Base-by-base conservation (phyloP, 225 moss, liverwort and hornwort species). In the Neckera pumila region DNA sequence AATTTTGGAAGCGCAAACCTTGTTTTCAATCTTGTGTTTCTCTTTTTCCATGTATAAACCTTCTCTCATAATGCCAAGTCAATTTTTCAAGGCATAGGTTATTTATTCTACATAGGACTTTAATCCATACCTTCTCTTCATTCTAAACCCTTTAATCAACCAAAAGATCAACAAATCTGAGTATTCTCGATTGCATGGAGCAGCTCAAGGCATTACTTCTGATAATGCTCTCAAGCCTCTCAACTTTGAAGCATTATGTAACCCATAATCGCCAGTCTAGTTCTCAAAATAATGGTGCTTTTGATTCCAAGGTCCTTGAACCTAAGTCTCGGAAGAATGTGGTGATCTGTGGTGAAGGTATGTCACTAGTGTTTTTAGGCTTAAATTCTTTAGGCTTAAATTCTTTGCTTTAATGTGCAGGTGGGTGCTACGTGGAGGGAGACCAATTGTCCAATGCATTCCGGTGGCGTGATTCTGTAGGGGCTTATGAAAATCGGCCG, bases 381-480 rank as follows among this genome's bases (percentile, higher is more conserved):
- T 80, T 38, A 6, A 22, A 38, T 22, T 61, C 2, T 33, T 66
- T 49, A 45, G 51, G 47, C 38, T 80, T 38, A 6, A 22, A 38
- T 22, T 51, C 2, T 33, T 66, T 49, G 20, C 51, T 25, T 36
- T 9, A 9, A 51, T 62, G 49, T 4, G 30, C 86, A 98, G 98
- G 98, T 76, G 98, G 98, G 42, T 99, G 98, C 79, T 99, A 96
- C 65, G 97, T 99, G 78, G 98, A 99, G 89, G 98, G 98, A 78
- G 80, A 13, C 2, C 92, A 94, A 81, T 51, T 99, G 65, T 76
- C 88, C 54, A 99, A 99, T 84, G 95, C 98, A 70, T 99, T 96
- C 88, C 85, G 98, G 76, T 99, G 98, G 98, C 91, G 94, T 53
- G 96, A 99, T 67, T 94, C 97, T 0, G 94, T 99, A 54, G 98